Conservation (phyloP, 257 asterid species). For the Solanum medicagineum region DNA sequence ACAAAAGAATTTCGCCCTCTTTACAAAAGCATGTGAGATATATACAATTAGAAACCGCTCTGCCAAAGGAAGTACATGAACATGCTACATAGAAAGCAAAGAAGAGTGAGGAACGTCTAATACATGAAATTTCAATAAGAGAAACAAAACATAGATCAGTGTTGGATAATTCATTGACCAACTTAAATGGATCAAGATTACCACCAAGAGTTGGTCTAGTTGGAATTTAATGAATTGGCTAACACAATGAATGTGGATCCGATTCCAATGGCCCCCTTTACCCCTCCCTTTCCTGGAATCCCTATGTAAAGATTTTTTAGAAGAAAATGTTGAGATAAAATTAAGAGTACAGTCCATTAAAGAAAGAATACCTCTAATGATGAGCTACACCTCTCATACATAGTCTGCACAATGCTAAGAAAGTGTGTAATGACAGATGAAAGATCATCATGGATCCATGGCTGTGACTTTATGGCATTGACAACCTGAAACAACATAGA, state of each 20-base stretch:
- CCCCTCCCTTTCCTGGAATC: background rate
- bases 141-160: background rate
- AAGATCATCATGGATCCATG: conserved; percentile 52
- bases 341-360: background rate
- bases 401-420: conserved; percentile 52
- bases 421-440: conserved; percentile 48
- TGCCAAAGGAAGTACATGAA: background rate
- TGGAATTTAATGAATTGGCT: background rate
- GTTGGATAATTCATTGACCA: background rate
- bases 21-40: background rate
- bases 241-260: background rate
- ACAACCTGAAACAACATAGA: conserved; percentile 37
- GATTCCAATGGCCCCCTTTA: background rate
- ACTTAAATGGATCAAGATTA: background rate
- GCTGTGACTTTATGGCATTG: conserved; percentile 75
- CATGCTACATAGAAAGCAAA: background rate
- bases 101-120: background rate
- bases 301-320: background rate
- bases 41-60: background rate
- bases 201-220: background rate
- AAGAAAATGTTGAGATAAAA: background rate
- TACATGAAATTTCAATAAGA: background rate
- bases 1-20: background rate
- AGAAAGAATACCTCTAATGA: conserved; percentile 57
- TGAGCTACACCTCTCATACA: conserved; percentile 76